Percentiles rank a stretch among this genome's conserved stretches.
Conservation (phyloP, 257 asterid species). For the Penstemon newberryi region DNA sequence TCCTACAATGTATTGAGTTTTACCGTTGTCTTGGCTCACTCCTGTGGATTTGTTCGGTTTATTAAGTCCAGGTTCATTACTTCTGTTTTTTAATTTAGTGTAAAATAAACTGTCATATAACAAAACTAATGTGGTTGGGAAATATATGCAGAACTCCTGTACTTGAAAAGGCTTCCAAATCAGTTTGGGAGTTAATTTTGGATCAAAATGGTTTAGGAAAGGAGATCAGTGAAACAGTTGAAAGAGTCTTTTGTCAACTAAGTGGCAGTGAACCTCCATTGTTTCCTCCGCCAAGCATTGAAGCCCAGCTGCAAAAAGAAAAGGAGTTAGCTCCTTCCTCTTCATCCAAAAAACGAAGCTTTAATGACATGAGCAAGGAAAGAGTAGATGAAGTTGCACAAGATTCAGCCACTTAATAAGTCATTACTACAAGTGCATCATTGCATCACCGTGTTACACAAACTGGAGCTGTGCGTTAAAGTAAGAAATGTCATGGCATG, state of each 20-base stretch:
- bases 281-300: slow-evolving; percentile 46
- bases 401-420: slow-evolving; percentile 31
- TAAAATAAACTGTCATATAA: background rate
- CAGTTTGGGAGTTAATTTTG: slow-evolving; percentile 90
- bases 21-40: background rate
- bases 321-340: slow-evolving; percentile 52
- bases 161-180: slow-evolving; percentile 94
- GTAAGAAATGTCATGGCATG: background rate
- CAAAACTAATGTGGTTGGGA: slow-evolving; percentile 22
- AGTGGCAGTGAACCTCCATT: slow-evolving; percentile 91
- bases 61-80: slow-evolving; percentile 18
- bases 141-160: slow-evolving; percentile 71
- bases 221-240: slow-evolving; percentile 83
- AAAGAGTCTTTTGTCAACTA: slow-evolving; percentile 80
- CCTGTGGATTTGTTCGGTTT: slow-evolving; percentile 15
- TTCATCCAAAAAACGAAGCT: slow-evolving; percentile 69
- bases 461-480: slow-evolving; percentile 16
- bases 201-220: slow-evolving; percentile 86
- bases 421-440: slow-evolving; percentile 16
- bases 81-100: background rate
- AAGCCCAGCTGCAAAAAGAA: slow-evolving; percentile 49
- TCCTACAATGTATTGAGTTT: slow-evolving; percentile 11
- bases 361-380: slow-evolving; percentile 45
- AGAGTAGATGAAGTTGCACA: slow-evolving; percentile 42
- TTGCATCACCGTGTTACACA: slow-evolving; percentile 29